Percentiles rank a stretch among this genome's conserved stretches.
These are phyloP conservation scores for Pseudonectria buxi DNA, from an alignment of 2,329 filamentous ascomycete species.

Conservation along the genomic window DNA sequence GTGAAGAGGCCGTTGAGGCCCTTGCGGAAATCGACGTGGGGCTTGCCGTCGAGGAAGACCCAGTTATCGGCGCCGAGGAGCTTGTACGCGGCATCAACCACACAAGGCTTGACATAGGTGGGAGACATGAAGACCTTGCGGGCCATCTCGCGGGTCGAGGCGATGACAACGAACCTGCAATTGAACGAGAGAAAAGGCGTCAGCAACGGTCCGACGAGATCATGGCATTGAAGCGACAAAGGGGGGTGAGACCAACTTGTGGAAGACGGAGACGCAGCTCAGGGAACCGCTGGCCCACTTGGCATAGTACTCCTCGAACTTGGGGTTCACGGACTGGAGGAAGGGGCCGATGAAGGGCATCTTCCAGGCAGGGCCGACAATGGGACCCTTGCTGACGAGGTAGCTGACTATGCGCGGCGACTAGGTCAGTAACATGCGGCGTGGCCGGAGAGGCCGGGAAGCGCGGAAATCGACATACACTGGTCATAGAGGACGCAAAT, in stretches of 20 bases:
- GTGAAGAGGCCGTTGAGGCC: slow-evolving; percentile 94
- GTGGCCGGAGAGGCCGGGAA: neutral
- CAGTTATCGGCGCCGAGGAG: slow-evolving; percentile 88
- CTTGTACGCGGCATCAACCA: slow-evolving; percentile 91
- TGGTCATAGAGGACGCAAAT: slow-evolving; percentile 81
- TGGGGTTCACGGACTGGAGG: slow-evolving; percentile 82
- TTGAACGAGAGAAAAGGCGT: neutral
- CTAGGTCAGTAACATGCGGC: slow-evolving; percentile 12
- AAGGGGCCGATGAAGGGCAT: slow-evolving; percentile 92
- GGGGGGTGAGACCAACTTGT: slow-evolving; percentile 62
- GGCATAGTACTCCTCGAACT: slow-evolving; percentile 81
- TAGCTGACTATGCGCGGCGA: slow-evolving; percentile 56
- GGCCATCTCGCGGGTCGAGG: slow-evolving; percentile 88
- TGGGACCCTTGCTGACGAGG: slow-evolving; percentile 65
- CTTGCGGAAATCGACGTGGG: slow-evolving; percentile 94
- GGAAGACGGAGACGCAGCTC: slow-evolving; percentile 97
- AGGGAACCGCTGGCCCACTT: slow-evolving; percentile 90
- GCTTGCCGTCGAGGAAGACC: slow-evolving; percentile 94
- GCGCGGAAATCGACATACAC: slow-evolving; percentile 50
- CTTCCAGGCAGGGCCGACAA: slow-evolving; percentile 69
- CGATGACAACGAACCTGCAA: slow-evolving; percentile 87
- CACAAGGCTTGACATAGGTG: slow-evolving; percentile 85
- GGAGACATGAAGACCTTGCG: slow-evolving; percentile 97
- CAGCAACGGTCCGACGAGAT: neutral
- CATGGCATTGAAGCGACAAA: neutral